A percentile compares a stretch with the other conserved stretches of the same genome.
Evolutionary conservation across 2,329 filamentous ascomycete genomes (phyloP).

Genomic region (Colletotrichum lindemuthianum): DNA sequence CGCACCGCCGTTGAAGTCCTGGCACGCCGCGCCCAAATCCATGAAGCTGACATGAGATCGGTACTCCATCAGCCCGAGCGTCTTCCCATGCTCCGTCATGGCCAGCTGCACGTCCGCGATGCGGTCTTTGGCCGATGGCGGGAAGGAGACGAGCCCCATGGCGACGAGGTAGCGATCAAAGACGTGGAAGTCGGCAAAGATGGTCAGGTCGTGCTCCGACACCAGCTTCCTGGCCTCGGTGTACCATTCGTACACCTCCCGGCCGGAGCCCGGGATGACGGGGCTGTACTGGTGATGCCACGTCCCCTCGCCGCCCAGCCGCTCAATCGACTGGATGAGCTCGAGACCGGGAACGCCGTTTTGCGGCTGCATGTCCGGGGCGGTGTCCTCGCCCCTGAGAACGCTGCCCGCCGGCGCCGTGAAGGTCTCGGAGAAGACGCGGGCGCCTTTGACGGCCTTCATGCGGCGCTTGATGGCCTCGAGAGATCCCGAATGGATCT

Average conservation of each 20-base stretch:
- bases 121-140: not conserved
- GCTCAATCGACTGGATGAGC: not conserved
- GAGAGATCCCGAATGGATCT: conserved; percentile 4
- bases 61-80: conserved; percentile 8
- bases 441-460: not conserved
- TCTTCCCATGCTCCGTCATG: conserved; percentile 37
- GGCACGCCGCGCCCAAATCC: conserved; percentile 49
- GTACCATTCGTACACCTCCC: not conserved
- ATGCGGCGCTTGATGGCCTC: conserved; percentile 26
- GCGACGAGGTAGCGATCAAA: conserved; percentile 31
- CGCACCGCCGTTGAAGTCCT: conserved; percentile 50
- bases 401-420: not conserved
- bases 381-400: conserved; percentile 18
- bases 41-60: conserved; percentile 34
- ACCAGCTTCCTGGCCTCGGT: conserved; percentile 13
- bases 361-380: conserved; percentile 22
- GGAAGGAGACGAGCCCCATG: conserved; percentile 26
- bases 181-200: conserved; percentile 36
- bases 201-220: conserved; percentile 13
- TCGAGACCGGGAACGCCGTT: conserved; percentile 14
- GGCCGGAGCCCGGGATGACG: not conserved
- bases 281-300: not conserved
- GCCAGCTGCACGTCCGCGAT: conserved; percentile 1
- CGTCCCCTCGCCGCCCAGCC: not conserved
- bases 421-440: not conserved